Conservation (phyloP, 345 rosid genomes). For the Jatropha curcas region DNA sequence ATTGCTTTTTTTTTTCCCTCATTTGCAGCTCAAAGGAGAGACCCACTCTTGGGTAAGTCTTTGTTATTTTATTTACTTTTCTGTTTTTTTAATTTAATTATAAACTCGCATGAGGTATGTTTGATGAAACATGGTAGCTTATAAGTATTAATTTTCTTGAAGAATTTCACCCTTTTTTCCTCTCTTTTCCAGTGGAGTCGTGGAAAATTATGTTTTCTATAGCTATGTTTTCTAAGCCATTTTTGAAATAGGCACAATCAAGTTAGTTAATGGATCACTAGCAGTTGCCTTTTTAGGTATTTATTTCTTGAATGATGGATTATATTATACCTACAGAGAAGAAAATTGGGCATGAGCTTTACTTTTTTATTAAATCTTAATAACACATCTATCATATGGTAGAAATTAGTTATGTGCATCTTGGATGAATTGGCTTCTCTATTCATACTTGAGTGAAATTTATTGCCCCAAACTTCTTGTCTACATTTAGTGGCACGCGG, state of each 20-base stretch:
- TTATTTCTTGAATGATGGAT: not conserved
- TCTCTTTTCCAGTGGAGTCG: not conserved
- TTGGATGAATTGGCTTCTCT: not conserved
- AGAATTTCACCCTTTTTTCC: not conserved
- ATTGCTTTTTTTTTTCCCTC: not conserved
- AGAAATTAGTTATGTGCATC: not conserved
- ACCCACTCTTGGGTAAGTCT: slow-evolving; percentile 39
- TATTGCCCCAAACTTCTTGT: not conserved
- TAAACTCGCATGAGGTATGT: not conserved
- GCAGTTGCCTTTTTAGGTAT: not conserved
- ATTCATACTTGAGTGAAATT: not conserved
- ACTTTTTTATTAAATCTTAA: not conserved
- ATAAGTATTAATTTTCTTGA: not conserved
- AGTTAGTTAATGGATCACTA: not conserved
- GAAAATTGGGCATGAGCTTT: not conserved
- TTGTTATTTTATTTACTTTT: not conserved
- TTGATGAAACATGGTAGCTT: too few species aligned
- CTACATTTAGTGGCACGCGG: slow-evolving; percentile 86
- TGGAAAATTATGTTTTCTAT: not conserved
- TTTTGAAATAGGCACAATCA: too few species aligned
- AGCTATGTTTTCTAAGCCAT: too few species aligned
- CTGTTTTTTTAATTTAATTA: not conserved
- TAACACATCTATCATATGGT: not conserved
- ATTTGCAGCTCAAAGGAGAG: slow-evolving; percentile 39
- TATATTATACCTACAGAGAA: not conserved